Evolutionary conservation across 805 yeast species (phyloP).

Genomic region (Saitoella complicata): DNA sequence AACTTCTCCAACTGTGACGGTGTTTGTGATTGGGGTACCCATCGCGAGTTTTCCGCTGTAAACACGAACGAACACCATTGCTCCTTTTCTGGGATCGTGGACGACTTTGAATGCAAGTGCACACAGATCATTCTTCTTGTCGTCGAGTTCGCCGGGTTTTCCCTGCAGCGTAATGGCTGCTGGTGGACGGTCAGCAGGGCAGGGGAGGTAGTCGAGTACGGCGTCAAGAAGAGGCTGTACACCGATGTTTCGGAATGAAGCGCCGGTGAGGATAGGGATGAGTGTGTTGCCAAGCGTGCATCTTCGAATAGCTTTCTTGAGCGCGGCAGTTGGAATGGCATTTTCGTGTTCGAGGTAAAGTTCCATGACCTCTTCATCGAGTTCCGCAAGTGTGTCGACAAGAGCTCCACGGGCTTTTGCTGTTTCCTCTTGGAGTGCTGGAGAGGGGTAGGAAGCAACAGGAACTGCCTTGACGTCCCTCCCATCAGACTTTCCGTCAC

Average conservation of each 20-base stretch:
- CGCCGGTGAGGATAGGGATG: slow-evolving; percentile 80
- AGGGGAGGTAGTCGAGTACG: slow-evolving; percentile 58
- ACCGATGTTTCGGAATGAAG: slow-evolving; percentile 83
- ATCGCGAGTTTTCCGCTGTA: slow-evolving; percentile 63
- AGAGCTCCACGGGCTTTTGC: slow-evolving; percentile 49
- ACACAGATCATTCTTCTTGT: slow-evolving; percentile 24
- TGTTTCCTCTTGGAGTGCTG: slow-evolving; percentile 29
- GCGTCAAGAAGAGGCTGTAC: slow-evolving; percentile 90
- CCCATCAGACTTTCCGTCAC: slow-evolving; percentile 7
- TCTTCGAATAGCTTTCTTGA: slow-evolving; percentile 45
- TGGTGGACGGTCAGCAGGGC: slow-evolving; percentile 47
- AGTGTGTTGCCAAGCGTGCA: slow-evolving; percentile 44
- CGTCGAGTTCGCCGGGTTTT: not conserved
- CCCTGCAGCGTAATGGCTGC: slow-evolving; percentile 14
- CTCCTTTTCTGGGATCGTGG: slow-evolving; percentile 63
- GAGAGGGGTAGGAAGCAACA: slow-evolving; percentile 18
- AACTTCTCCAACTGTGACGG: slow-evolving; percentile 45
- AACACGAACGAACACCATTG: slow-evolving; percentile 72
- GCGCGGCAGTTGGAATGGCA: slow-evolving; percentile 33
- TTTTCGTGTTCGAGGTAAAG: slow-evolving; percentile 57
- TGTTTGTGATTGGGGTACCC: slow-evolving; percentile 47
- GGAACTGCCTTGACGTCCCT: slow-evolving; percentile 35
- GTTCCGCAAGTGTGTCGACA: slow-evolving; percentile 70
- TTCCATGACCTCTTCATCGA: slow-evolving; percentile 63
- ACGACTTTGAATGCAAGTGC: slow-evolving; percentile 86